Conservation (phyloP, 148 eudicot species). For the Chenopodium berlandieri region DNA sequence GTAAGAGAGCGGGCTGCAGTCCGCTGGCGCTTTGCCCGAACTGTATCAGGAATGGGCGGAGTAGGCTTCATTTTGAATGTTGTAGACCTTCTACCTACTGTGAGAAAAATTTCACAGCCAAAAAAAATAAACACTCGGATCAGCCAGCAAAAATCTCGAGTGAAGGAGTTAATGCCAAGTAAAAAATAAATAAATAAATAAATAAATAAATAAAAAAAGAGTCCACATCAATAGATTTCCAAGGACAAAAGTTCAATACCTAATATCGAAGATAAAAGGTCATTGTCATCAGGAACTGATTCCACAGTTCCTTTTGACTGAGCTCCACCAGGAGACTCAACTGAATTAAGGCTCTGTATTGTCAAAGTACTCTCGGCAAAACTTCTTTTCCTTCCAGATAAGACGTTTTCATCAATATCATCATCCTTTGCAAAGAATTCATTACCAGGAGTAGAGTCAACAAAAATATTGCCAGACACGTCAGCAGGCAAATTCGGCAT, state of each 20-base stretch:
- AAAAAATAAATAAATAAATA: neutral
- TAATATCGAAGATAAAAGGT: slow-evolving; percentile 87
- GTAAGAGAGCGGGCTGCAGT: slow-evolving; percentile 46
- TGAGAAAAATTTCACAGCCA: slow-evolving; percentile 7
- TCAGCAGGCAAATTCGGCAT: slow-evolving; percentile 49
- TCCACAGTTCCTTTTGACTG: slow-evolving; percentile 57
- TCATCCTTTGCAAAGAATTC: slow-evolving; percentile 29
- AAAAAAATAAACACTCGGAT: neutral
- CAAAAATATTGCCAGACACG: slow-evolving; percentile 33
- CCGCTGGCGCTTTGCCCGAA: slow-evolving; percentile 59
- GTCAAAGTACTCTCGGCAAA: slow-evolving; percentile 83
- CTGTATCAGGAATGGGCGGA: slow-evolving; percentile 47
- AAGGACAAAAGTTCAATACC: slow-evolving; percentile 41
- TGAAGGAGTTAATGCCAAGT: neutral
- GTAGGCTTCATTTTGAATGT: slow-evolving; percentile 66
- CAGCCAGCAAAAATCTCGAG: neutral
- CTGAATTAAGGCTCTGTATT: slow-evolving; percentile 68
- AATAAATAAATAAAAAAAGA: too few species aligned
- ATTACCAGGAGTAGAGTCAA: slow-evolving; percentile 52
- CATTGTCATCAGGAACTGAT: slow-evolving; percentile 76
- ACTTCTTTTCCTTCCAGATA: slow-evolving; percentile 76
- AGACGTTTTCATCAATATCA: slow-evolving; percentile 35
- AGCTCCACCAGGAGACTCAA: slow-evolving; percentile 56
- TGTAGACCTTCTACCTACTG: slow-evolving; percentile 85
- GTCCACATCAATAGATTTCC: neutral